Conservation (phyloP, 140 eudicot genomes). For the Cichorium intybus region DNA sequence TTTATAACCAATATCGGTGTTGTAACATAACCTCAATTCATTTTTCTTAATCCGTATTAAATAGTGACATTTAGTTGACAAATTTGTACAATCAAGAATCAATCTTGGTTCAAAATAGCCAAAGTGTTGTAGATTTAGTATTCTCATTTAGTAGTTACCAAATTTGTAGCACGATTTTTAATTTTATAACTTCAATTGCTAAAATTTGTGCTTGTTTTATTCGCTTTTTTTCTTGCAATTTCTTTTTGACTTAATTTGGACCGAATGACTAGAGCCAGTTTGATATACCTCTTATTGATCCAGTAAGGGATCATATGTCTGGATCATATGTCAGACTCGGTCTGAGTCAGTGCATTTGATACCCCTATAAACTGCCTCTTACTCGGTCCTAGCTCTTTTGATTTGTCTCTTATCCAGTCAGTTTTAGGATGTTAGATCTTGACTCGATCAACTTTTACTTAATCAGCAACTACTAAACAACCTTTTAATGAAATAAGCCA, state of each 20-base stretch:
- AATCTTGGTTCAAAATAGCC: constrained; percentile 24
- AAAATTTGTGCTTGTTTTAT: constrained; percentile 9
- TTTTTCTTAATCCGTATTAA: constrained; percentile 12
- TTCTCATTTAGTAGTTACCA: constrained; percentile 18
- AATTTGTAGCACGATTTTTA: constrained; percentile 19
- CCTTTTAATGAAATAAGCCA: background rate
- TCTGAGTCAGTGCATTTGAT: too few relatives aligned
- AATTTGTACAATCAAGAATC: constrained; percentile 27
- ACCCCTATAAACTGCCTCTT: too few relatives aligned
- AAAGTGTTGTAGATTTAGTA: constrained; percentile 30
- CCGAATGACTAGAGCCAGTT: too few relatives aligned
- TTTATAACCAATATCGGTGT: constrained; percentile 24
- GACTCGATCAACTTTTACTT: too few relatives aligned
- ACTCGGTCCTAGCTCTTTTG: too few relatives aligned
- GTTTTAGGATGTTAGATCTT: too few relatives aligned
- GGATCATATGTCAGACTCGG: too few relatives aligned
- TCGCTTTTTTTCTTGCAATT: background rate
- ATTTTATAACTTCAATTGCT: constrained; percentile 4
- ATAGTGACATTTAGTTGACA: constrained; percentile 19
- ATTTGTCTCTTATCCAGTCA: too few relatives aligned
- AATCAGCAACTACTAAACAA: too few relatives aligned
- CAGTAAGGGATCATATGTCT: too few relatives aligned
- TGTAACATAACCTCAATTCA: constrained; percentile 30
- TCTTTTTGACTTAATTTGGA: background rate
- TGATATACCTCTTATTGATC: too few relatives aligned